Evolutionary conservation across 371 early-diverging fungal genomes (phyloP).

Genomic region (Haplosporangium sp.): DNA sequence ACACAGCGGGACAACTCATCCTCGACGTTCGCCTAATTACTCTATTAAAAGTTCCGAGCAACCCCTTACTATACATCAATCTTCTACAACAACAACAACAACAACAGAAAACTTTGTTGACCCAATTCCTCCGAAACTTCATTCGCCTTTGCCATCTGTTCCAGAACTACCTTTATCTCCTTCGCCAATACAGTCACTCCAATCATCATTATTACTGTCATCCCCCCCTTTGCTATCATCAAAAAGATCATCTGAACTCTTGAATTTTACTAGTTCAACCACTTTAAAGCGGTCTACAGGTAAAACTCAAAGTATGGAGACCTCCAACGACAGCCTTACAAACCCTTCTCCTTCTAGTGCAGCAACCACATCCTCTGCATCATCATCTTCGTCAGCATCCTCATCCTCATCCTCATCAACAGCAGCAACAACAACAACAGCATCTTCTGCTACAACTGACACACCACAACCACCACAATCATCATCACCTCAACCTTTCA

Average conservation of each 20-base stretch:
- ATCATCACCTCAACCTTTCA: not conserved
- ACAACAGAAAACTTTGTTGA: not conserved
- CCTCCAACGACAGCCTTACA: no score
- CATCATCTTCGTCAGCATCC: constrained; percentile 4
- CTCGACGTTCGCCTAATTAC: not conserved
- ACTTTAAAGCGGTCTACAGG: not conserved
- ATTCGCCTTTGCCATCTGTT: not conserved
- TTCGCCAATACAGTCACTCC: not conserved
- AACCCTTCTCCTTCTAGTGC: no score
- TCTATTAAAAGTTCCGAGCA: not conserved
- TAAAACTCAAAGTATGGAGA: not conserved
- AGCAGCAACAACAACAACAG: not conserved
- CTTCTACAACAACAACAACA: not conserved
- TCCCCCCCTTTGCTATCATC: no score
- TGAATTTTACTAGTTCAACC: not conserved
- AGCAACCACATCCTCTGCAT: not conserved
- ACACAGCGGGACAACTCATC: not conserved
- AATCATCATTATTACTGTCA: not conserved
- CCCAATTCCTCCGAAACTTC: no score
- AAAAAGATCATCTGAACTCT: not conserved
- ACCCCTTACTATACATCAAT: not conserved
- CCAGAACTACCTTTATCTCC: not conserved
- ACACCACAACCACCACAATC: no score
- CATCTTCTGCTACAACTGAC: not conserved
- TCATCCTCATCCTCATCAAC: constrained; percentile 1